Base-by-base conservation (phyloP, 2,329 filamentous ascomycete genomes). In the Pseudogymnoascus destructans region DNA sequence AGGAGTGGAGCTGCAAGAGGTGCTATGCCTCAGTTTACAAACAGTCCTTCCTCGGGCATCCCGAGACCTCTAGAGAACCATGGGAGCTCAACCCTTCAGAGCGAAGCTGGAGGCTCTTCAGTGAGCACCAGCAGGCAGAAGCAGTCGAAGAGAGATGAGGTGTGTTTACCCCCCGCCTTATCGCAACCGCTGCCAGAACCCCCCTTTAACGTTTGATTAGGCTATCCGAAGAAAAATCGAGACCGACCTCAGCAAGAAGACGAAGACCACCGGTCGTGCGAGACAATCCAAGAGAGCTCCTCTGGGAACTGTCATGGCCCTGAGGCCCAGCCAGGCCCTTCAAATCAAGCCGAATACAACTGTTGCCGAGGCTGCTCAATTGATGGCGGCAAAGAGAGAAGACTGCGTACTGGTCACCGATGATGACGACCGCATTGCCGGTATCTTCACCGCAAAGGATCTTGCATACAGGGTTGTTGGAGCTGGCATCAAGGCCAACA, bases 401-500 rank as follows among this genome's bases (percentile, higher is more conserved):
- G 93, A 98, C 72, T 98, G 93, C 68, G 93, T 98, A 36, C 76
- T 98, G 61, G 93, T 98, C 21, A 98, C 93, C 40, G 93, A 98
- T 71, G 92, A 97, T 64, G 91, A 98, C 73, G 93, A 98, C 69
- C 83, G 93, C 52, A 98, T 98, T 73, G 89, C 93, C 46, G 93
- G 93, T 74, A 98, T 98, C 71, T 98, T 98, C 72, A 98, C 93
- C 0, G 93, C 93, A 64, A 98, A 98, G 77, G 93, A 98, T 77
- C 78, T 98, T 70, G 93, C 93, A 15, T 98, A 97, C 77, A 85
- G 93, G 60, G 93, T 98, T 9, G 92, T 98, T 23, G 93, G 92
- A 59, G 83, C 85, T 59, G 93, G 93, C 25, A 79, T 91, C 68
- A 95, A 95, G 75, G 87, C 93, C 30, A 86, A 82, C 71, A 89